Evolutionary conservation across 768 basidiomycete species (phyloP), one percentile per base, ranked within the genome.

Genomic region (Leccinum sublutescens): DNA sequence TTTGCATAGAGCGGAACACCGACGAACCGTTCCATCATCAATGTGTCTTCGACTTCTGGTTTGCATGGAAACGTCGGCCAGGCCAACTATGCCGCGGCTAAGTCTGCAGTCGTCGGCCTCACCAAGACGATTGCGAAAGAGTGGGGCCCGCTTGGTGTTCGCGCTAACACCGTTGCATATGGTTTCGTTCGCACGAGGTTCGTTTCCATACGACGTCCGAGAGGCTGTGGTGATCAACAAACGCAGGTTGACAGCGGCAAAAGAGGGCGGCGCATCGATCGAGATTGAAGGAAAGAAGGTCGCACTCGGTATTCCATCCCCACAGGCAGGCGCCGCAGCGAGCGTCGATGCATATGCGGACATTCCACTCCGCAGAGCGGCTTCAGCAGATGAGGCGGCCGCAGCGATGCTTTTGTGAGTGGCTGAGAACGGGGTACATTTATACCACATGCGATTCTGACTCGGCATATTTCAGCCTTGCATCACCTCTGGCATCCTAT

Each of bases 91-190:
- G 85, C 91, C 23, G 82, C 89, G 1, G 91, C 88, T 60, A 93
- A 92, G 68, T 76, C 89, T 12, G 91, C 87, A 8, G 85, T 93
- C 43, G 66, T 87, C 58, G 92, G 91, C 14, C 76, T 93, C 54
- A 89, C 91, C 40, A 93, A 93, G 78, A 93, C 91, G 43, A 85
- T 91, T 63, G 85, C 86, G 51, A 94, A 93, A 71, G 92, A 94
- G 69, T 94, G 91, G 91, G 92, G 92, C 31, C 74, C 78, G 4
- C 92, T 87, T 73, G 87, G 86, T 64, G 89, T 93, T 21, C 88
- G 91, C 52, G 88, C 88, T 27, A 93, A 94, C 76, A 87, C 87
- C 3, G 75, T 94, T 47, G 91, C 91, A 4, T 93, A 83, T 64
- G 90, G 91, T 25, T 77, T 85, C 49, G 85, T 94, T 50, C 83